Conservation (phyloP, 2,329 filamentous ascomycete genomes). For the Aspergillus uvarum region DNA sequence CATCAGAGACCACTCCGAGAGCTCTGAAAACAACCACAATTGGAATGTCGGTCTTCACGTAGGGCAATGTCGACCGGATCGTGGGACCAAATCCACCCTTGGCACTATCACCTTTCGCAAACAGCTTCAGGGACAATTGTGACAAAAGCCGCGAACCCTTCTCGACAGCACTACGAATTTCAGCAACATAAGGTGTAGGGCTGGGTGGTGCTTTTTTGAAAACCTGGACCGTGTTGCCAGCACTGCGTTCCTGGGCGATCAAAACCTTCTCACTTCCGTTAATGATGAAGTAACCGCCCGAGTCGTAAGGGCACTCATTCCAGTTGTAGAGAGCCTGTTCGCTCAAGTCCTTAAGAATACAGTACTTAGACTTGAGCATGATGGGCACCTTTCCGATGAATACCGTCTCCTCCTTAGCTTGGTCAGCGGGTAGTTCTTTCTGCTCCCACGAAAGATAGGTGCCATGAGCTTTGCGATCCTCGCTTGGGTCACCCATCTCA, state of each 20-base stretch:
- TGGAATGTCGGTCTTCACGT: conserved; percentile 89
- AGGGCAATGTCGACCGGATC: conserved; percentile 86
- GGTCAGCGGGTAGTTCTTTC: conserved; percentile 46
- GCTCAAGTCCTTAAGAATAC: conserved; percentile 77
- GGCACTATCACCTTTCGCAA: conserved; percentile 77
- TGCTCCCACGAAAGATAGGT: conserved; percentile 51
- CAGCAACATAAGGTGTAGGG: conserved; percentile 87
- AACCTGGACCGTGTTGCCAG: conserved; percentile 97
- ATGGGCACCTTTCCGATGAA: conserved; percentile 96
- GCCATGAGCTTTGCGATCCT: conserved; percentile 47
- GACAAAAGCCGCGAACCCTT: conserved; percentile 95
- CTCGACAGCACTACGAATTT: conserved; percentile 94
- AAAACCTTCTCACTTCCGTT: conserved; percentile 98
- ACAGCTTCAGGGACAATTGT: conserved; percentile 85
- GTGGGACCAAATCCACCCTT: conserved; percentile 81
- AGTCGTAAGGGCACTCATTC: conserved; percentile 97
- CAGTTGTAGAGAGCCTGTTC: conserved; percentile 86
- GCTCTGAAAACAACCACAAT: conserved; percentile 96
- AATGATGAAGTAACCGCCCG: conserved; percentile 98
- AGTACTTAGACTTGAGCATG: conserved; percentile 97
- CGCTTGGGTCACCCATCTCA: conserved; percentile 54
- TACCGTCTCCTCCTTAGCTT: conserved; percentile 67
- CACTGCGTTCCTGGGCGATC: conserved; percentile 95
- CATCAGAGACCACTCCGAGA: conserved; percentile 91
- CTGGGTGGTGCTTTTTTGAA: conserved; percentile 97